These are phyloP conservation scores for Xylaria digitata DNA, from an alignment of 2,329 filamentous ascomycete species.

Conservation along the genomic window DNA sequence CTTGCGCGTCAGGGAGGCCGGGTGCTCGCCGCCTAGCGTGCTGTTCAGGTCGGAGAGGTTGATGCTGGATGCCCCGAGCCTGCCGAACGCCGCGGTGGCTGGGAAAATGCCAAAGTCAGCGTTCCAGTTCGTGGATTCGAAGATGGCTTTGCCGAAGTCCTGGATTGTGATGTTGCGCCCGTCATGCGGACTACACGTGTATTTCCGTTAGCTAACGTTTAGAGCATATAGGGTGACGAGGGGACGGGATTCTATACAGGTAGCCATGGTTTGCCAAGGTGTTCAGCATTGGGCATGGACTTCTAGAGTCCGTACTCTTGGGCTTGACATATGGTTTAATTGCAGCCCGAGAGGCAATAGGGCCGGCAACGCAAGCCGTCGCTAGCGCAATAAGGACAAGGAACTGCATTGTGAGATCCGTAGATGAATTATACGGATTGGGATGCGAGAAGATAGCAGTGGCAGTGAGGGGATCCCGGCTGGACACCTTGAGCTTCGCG, in stretches of 20 bases:
- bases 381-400: conserved; percentile 31
- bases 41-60: conserved; percentile 36
- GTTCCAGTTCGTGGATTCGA: conserved; percentile 34
- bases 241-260: conserved; percentile 30
- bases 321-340: conserved; percentile 38
- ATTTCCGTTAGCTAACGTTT: conserved; percentile 11
- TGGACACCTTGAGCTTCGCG: background rate
- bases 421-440: background rate
- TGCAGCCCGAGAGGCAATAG: conserved; percentile 25
- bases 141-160: conserved; percentile 34
- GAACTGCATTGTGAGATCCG: conserved; percentile 31
- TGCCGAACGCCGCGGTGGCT: conserved; percentile 23
- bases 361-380: conserved; percentile 27
- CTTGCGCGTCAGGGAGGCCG: conserved; percentile 38
- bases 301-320: conserved; percentile 37
- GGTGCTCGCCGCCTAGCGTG: conserved; percentile 35
- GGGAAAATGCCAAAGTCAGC: conserved; percentile 35
- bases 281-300: conserved; percentile 42
- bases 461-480: background rate
- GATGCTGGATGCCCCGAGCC: conserved; percentile 25
- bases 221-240: background rate
- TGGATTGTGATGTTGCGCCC: conserved; percentile 36
- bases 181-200: conserved; percentile 29
- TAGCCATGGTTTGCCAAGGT: conserved; percentile 44
- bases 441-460: background rate